Conservation (phyloP, 1,284 basidiomycete species). For the Fomitopsis betulina region DNA sequence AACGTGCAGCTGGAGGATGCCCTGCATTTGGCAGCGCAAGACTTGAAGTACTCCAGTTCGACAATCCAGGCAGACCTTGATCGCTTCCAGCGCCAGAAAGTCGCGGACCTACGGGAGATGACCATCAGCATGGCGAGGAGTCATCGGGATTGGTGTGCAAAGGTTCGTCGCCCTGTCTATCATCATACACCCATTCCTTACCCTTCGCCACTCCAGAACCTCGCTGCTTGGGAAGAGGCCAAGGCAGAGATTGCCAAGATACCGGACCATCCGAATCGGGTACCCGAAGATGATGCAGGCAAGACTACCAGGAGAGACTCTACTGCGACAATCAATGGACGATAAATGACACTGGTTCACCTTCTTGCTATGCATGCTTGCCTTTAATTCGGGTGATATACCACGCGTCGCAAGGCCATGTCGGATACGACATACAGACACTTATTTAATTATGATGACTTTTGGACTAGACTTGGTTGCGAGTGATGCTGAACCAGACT, state of each 20-base stretch:
- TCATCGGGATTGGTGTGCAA: conserved; percentile 94
- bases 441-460: neutral
- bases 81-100: conserved; percentile 97
- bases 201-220: conserved; percentile 56
- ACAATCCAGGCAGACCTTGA: conserved; percentile 98
- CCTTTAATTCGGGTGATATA: neutral
- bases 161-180: conserved; percentile 47
- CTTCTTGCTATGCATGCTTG: neutral
- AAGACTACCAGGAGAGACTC: conserved; percentile 44
- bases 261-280: conserved; percentile 80
- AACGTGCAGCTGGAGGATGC: conserved; percentile 83
- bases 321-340: conserved; percentile 49
- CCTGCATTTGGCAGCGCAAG: conserved; percentile 83
- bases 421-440: neutral
- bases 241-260: conserved; percentile 88
- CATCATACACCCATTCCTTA: neutral
- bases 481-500: neutral
- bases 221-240: conserved; percentile 95
- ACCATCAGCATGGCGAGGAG: conserved; percentile 84
- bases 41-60: conserved; percentile 92
- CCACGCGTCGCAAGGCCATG: neutral
- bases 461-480: neutral
- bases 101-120: conserved; percentile 93
- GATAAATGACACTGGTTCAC: conserved; percentile 21
- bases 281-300: conserved; percentile 33